A percentile compares a stretch with the other conserved stretches of the same genome.
phyloP scores from a whole-genome alignment of 148 eudicot species.

The Cornus controversa region DNA sequence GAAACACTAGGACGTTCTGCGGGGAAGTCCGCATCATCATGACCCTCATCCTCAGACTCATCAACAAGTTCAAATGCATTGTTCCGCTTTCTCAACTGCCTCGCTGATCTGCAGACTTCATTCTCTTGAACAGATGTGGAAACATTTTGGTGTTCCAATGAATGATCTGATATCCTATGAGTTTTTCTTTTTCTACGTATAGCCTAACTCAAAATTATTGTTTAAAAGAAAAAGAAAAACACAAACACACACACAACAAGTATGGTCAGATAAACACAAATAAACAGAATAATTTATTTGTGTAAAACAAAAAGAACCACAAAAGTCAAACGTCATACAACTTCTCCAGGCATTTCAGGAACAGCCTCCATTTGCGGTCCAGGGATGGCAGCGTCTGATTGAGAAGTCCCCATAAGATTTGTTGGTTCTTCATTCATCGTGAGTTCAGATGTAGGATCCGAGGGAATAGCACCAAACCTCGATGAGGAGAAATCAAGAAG shows the following conservation, averaged over 20 bases:
- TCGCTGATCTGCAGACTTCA: constrained; percentile 27
- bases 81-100: constrained; percentile 10
- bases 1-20: constrained; percentile 7
- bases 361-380: constrained; percentile 11
- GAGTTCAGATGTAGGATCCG: constrained; percentile 30
- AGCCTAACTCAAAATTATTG: constrained; percentile 14
- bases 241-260: background rate
- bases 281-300: background rate
- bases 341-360: constrained; percentile 28
- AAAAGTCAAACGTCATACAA: constrained; percentile 17
- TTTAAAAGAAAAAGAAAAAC: background rate
- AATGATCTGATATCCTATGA: constrained; percentile 12
- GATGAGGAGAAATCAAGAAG: constrained; percentile 28
- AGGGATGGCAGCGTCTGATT: constrained; percentile 14
- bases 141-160: constrained; percentile 24
- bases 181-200: constrained; percentile 17
- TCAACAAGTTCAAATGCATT: constrained; percentile 27
- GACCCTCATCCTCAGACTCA: constrained; percentile 36
- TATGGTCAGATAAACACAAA: too few species aligned
- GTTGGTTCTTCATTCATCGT: constrained; percentile 22
- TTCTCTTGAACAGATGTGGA: constrained; percentile 25
- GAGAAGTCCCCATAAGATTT: constrained; percentile 24
- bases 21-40: constrained; percentile 21
- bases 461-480: constrained; percentile 31
- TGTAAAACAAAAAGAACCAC: background rate